Evolutionary conservation across 2,329 filamentous ascomycete genomes (phyloP), one percentile per base, ranked within the genome.

Genomic region (Fusarium aywerte): DNA sequence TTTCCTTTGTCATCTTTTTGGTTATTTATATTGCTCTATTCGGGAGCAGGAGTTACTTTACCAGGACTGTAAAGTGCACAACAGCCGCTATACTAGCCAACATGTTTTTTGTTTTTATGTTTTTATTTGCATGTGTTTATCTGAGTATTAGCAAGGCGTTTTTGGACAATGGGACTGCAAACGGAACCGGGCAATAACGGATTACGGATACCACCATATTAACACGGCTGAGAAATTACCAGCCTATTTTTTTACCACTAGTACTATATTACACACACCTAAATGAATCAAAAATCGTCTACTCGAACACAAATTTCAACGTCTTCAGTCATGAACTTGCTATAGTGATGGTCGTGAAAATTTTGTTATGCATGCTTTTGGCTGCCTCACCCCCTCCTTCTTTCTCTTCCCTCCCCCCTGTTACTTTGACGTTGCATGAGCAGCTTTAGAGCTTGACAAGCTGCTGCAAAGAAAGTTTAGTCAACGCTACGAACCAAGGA

Each of bases 111-210:
- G 45, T 35, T 32, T 40, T 33, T n/a, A n/a, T n/a, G n/a, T 29
- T 21, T 48, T 33, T 58, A 52, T 43, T 35, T 20, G 32, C 48
- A 51, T 51, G 36, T 33, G 42, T 42, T 51, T 49, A 32, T 57
- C 38, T 69, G 39, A 20, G 33, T 58, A 58, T 63, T 48, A 69
- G 66, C 66, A 67, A 50, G 66, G 66, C 66, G 66, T 67, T 68
- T n/a, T 29, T 49, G 62, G 58, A 51, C 47, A 67, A 54, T n/a
- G 20, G 48, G 20, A 52, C 18, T 29, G 50, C 29, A 62, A 49
- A 50, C 16, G 40, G 50, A 44, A 63, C 49, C 32, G 39, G 58
- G 48, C 56, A 59, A 68, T 45, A 49, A 68, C 32, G 51, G 55
- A 69, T 53, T 57, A 44, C 44, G 51, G 49, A 68, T 68, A 68